Evolutionary conservation across 768 basidiomycete genomes (phyloP).

Genomic region (Serendipita vermifera): DNA sequence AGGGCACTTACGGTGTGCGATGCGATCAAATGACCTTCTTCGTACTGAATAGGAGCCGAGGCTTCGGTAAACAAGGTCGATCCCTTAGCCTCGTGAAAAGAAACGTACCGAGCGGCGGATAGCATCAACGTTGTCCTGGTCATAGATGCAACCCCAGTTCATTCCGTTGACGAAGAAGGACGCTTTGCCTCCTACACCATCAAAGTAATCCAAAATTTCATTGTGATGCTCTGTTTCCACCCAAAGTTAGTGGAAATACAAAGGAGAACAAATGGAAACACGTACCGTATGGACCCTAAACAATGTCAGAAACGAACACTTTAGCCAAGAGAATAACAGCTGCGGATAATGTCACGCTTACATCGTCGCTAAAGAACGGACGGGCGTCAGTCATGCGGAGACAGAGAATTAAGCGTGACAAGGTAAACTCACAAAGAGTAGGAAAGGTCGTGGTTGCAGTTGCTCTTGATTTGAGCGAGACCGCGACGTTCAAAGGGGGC

Average conservation of each 20-base stretch:
- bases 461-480: constrained; percentile 4
- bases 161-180: constrained; percentile 2
- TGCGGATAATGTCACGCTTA: background rate
- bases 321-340: too few relatives aligned
- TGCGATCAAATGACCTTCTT: background rate
- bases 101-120: background rate
- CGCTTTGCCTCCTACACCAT: background rate
- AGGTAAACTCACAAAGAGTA: background rate
- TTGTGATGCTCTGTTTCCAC: background rate
- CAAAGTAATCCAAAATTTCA: background rate
- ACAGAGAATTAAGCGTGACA: too few relatives aligned
- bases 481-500: background rate
- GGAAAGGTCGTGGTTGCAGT: constrained; percentile 5
- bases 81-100: too few relatives aligned
- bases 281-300: constrained; percentile 1
- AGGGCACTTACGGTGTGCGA: background rate
- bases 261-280: background rate
- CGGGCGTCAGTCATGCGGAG: too few relatives aligned
- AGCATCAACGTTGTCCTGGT: background rate
- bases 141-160: constrained; percentile 11
- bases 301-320: background rate
- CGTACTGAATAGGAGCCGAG: too few relatives aligned
- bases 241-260: too few relatives aligned
- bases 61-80: too few relatives aligned
- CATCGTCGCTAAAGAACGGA: background rate